Base-by-base conservation (phyloP, 2,329 filamentous ascomycete species). In the Microsporum canis region DNA sequence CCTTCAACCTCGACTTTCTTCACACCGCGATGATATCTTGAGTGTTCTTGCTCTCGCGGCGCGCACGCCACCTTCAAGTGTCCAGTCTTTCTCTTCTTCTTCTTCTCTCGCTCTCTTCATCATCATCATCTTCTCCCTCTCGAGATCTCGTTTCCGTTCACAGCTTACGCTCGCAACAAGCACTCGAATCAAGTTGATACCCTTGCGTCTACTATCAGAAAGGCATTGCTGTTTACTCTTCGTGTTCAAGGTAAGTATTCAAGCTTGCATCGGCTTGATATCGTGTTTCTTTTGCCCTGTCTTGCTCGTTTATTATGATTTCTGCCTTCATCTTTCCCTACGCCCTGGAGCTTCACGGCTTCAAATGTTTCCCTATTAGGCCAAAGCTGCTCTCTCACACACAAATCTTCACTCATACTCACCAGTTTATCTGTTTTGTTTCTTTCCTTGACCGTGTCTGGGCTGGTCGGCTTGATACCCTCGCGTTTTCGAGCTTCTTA, bases 91-190 rank as follows among this genome's bases (percentile, higher is more conserved):
- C 17, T 57, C 31, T 53, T 47, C 36, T 33, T 58, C 53, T 47
- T 47, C 23, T 17, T n/a, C 51, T 10, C 27, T 49, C 38, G 57
- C 38, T 10, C 10, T 57, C 57, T 36, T 57, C 33, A 23, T 55
- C 58, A n/a, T n/a, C n/a, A n/a, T 36, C 31, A 23, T 60, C 49
- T 45, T 59, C 56, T 59, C 43, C 51, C 60, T 51, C 55, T 60
- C 59, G 17, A 23, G 17, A 23, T 23, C 17, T 23, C 17, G 17
- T 23, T 23, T 23, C 29, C 23, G 38, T 39, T 38, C 39, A 39
- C 51, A 31, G 17, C 17, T 2, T 27, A 51, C 45, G 23, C 29
- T 27, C 51, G 23, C 51, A 23, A 14, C 14, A 23, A 36, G 2
- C 31, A 29, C 10, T 7, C 49, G n/a, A 31, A 5, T 12, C 12